Base-by-base conservation (phyloP, 768 basidiomycete genomes). In the Asterophora parasitica region DNA sequence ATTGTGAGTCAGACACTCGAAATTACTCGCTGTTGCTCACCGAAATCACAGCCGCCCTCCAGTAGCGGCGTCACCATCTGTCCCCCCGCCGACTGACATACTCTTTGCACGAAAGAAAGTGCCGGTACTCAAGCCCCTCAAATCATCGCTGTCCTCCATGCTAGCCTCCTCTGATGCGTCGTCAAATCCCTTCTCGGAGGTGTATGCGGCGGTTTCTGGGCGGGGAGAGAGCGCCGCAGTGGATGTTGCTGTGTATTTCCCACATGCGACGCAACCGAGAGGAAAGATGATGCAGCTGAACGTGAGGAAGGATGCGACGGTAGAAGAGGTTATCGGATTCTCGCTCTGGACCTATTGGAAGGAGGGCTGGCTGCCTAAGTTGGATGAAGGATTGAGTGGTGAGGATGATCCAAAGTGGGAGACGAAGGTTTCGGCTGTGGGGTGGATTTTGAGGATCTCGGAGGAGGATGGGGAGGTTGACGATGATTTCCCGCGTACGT, bases 381-480 rank as follows among this genome's bases (percentile, higher is more conserved):
- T 96, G 15, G 82, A 88, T 52, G 85, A 85, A 43, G 85, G 74
- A 1, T 52, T 83, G 42, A 70, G 62, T 30, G 77, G 73, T 4
- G 80, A 81, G 51, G 77, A 81, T 20, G 85, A 89, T 52, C 75
- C 78, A 28, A 81, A 76, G 57, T 72, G 78, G 66, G 69, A 71
- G 13, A 73, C 73, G 1, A 73, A 68, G 53, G 69, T 91, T 40
- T 85, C 82, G 37, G 87, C 90, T 0, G 73, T 88, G 3, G 92
- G 91, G 1, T 99, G 96, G 95, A 84, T 91, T 32, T 64, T 99
- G 67, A 73, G 92, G 49, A 92, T 98, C 46, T 89, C 92, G 1
- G 96, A 99, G 58, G 90, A 93, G 37, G 94, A 98, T 63, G 96
- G 96, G 12, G 95, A 97, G 64, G 92, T 98, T 0, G 96, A 99